Percentiles rank a stretch among this genome's conserved stretches.
Evolutionary conservation across 75 land plant genomes (phyloP).

Genomic region (Ceratopteris richardii): DNA sequence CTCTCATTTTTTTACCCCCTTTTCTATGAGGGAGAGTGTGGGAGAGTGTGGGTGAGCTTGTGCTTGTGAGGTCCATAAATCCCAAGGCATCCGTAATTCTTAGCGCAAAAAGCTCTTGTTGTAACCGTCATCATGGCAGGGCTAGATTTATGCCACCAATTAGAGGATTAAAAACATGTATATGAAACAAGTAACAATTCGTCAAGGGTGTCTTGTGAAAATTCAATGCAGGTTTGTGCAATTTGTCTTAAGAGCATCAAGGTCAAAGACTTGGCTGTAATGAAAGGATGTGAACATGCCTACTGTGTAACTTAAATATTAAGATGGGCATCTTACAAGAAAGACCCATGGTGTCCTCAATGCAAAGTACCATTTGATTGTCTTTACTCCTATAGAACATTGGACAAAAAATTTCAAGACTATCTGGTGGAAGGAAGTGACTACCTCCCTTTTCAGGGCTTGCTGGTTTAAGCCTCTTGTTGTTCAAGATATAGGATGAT

Average conservation of each 20-base stretch:
- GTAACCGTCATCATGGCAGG: background rate
- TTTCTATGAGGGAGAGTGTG: no score
- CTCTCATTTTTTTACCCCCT: no score
- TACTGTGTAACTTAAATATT: conserved; percentile 91
- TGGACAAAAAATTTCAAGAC: conserved; percentile 91
- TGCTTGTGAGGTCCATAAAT: no score
- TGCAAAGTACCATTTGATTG: conserved; percentile 81
- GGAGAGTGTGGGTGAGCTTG: no score
- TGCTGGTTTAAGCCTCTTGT: conserved; percentile 63
- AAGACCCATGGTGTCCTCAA: conserved; percentile 76
- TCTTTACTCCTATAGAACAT: conserved; percentile 60
- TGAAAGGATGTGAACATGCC: conserved; percentile 97
- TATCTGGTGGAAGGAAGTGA: conserved; percentile 93
- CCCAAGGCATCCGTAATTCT: background rate
- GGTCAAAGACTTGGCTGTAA: conserved; percentile 68
- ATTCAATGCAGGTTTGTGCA: conserved; percentile 47
- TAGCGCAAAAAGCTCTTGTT: no score
- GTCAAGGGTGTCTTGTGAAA: background rate
- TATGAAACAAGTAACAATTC: background rate
- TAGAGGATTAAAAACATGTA: background rate
- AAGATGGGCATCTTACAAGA: conserved; percentile 72
- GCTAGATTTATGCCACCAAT: background rate
- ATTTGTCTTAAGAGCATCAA: conserved; percentile 72
- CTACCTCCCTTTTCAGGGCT: conserved; percentile 75
- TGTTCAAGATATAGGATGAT: conserved; percentile 33